Evolutionary conservation across 257 asterid genomes (phyloP), one percentile per base, ranked within the genome.

Genomic region (Nicotiana sylvestris): DNA sequence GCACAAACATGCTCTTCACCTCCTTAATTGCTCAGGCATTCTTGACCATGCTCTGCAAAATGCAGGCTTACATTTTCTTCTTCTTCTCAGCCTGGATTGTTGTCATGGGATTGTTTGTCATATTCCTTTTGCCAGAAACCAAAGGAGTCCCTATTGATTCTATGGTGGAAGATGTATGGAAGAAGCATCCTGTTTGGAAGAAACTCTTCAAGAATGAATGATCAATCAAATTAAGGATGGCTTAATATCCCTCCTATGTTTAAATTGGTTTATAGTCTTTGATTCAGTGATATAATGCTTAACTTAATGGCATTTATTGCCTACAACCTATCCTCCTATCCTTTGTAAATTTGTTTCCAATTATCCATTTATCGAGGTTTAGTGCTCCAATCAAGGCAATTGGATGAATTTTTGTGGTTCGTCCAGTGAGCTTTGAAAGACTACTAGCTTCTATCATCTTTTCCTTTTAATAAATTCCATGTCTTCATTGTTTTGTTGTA

Each of bases 1-100:
- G 98, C 86, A 77, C 89, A 25, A 88, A 88, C 77, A 86, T 88
- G 90, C 39, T 88, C 35, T 86, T 84, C 85, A 88, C 90, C 15
- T 88, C 86, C 81, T 0, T 84, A 33, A 80, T 88, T 18, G 90
- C 90, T 29, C 89, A 88, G 76, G 77, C 83, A 3, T 86, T 85
- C 84, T 77, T 88, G 66, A 83, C 90, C 2, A 86, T 88, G 90
- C 32, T 85, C 56, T 88, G 90, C 82, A 66, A 76, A 65, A 84
- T 88, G 90, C 84, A 69, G 25, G 89, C 90, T 12, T 84, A 81
- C 81, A 88, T 85, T 6, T 88, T 85, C 84, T 70, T 85, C 86
- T 86, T 88, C 90, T 88, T 88, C 82, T 76, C 89, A 0, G 84
- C 79, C 3, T 88, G 90, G 90, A 82, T 86, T 2, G 33, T 88